Percentiles rank a stretch among this genome's conserved stretches.
Conservation (phyloP, 75 land plant species). For the Cryptomeria japonica region DNA sequence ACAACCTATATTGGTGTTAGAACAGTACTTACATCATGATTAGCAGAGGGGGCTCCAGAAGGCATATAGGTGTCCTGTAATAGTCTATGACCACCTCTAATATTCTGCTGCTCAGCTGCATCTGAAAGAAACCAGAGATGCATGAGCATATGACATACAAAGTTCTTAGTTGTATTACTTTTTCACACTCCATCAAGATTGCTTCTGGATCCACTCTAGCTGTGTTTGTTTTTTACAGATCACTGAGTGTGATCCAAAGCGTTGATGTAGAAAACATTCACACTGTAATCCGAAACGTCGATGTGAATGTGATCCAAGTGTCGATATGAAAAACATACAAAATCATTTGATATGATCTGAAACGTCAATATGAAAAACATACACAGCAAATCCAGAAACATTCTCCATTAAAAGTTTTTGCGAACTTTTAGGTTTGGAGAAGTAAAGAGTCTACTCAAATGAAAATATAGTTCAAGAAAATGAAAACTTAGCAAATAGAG, state of each 20-base stretch:
- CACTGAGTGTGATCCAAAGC: no score
- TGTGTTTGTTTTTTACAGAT: no score
- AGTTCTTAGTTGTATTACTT: background rate
- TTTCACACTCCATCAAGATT: no score
- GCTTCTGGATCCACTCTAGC: no score
- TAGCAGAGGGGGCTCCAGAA: background rate
- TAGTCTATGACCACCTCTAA: background rate
- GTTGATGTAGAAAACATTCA: no score
- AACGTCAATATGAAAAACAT: no score
- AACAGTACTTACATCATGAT: background rate
- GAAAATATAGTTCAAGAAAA: background rate
- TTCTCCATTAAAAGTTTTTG: no score
- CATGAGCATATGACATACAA: background rate
- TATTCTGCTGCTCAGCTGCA: background rate
- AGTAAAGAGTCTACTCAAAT: background rate
- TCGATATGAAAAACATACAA: no score
- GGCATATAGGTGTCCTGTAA: background rate
- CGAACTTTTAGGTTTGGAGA: background rate
- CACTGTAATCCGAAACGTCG: no score
- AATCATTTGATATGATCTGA: no score
- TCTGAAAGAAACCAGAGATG: conserved; percentile 1
- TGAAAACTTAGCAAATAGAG: background rate
- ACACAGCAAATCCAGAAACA: no score
- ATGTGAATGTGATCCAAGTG: no score
- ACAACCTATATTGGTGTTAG: background rate